Evolutionary conservation across 257 asterid genomes (phyloP).

Genomic region (Schizonepeta tenuifolia): DNA sequence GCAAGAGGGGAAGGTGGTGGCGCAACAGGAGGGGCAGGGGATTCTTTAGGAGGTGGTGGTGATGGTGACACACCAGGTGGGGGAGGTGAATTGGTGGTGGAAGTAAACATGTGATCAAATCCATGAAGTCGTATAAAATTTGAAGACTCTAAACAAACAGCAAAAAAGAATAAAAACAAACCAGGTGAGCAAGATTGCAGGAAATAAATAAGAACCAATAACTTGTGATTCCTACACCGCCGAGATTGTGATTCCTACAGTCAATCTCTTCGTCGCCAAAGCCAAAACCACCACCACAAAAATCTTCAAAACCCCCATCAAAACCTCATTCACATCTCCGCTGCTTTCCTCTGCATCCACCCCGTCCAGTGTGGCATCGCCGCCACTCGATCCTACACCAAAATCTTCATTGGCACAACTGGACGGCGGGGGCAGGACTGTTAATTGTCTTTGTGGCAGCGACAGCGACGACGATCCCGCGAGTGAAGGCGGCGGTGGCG

Average conservation of each 20-base stretch:
- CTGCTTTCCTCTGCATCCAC: neutral
- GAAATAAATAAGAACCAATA: no score
- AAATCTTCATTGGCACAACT: neutral
- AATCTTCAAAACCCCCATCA: conserved; percentile 45
- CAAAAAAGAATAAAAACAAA: no score
- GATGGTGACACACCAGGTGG: no score
- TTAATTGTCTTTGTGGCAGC: neutral
- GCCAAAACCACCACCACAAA: conserved; percentile 66
- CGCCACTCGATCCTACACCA: conserved; percentile 17
- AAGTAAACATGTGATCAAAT: no score
- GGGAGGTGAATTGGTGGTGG: no score
- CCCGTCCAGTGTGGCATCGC: neutral
- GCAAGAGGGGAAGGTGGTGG: no score
- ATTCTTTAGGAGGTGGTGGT: no score
- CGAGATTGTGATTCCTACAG: conserved; percentile 70
- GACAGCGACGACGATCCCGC: conserved; percentile 14
- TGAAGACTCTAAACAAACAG: no score
- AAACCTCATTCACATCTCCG: conserved; percentile 34
- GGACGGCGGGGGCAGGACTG: conserved; percentile 9
- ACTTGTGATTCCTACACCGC: no score
- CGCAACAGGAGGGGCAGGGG: no score
- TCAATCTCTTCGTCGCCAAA: conserved; percentile 57
- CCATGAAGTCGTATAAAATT: no score
- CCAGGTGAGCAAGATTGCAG: no score
- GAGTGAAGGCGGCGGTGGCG: conserved; percentile 27